Evolutionary conservation across 2,329 filamentous ascomycete genomes (phyloP).

Genomic region (Pseudogymnoascus sp.): DNA sequence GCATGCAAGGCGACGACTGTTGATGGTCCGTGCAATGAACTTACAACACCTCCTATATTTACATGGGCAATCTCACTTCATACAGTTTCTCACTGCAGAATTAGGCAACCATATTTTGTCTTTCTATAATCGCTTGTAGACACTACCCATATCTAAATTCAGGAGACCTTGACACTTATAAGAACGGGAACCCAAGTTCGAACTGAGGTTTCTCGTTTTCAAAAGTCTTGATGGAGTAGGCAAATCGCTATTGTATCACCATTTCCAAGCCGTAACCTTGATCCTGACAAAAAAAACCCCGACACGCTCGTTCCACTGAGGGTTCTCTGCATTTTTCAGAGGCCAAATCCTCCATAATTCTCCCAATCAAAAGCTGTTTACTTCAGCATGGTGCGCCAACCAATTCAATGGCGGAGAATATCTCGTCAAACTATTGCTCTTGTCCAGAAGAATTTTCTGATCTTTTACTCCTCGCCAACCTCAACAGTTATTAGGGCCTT

Average conservation of each 20-base stretch:
- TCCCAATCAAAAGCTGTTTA: neutral
- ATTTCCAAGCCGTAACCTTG: neutral
- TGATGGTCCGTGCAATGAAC: neutral
- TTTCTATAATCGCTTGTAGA: neutral
- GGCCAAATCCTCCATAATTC: neutral
- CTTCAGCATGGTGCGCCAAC: neutral
- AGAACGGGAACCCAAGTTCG: neutral
- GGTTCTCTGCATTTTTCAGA: neutral
- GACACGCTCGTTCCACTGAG: neutral
- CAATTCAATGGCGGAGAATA: constrained; percentile 17
- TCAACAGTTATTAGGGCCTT: constrained; percentile 20
- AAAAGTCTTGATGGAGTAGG: neutral
- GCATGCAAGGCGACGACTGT: neutral
- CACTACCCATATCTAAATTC: neutral
- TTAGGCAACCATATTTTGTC: neutral
- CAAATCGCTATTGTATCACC: neutral
- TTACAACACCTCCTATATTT: neutral
- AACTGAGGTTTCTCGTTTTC: neutral
- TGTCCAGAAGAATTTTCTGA: constrained; percentile 23
- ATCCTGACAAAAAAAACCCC: too few relatives aligned
- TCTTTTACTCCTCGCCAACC: constrained; percentile 22
- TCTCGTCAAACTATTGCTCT: constrained; percentile 22
- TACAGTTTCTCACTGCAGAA: neutral
- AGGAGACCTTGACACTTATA: neutral
- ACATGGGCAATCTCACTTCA: neutral